Percentiles rank a stretch among this genome's conserved stretches.
Evolutionary conservation across 176 grass and related monocot genomes (phyloP).

Genomic region (Ampelocalamus luodianensis): DNA sequence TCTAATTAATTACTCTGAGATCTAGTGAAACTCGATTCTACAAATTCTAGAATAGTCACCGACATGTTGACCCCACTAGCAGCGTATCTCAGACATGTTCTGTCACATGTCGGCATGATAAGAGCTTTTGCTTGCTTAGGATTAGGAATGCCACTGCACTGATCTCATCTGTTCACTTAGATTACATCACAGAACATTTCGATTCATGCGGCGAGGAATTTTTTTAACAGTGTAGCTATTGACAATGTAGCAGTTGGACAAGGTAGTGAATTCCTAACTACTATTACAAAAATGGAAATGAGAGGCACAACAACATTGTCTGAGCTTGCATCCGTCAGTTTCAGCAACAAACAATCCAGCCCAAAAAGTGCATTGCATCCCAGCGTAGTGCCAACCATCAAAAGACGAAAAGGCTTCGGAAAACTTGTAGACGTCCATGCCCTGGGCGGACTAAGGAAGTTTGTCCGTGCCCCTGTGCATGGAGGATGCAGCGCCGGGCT

Average conservation of each 20-base stretch:
- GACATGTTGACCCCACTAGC: too few relatives aligned
- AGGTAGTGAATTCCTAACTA: slow-evolving; percentile 9
- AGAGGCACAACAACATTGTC: background rate
- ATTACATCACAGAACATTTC: background rate
- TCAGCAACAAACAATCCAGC: background rate
- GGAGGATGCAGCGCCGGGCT: too few relatives aligned
- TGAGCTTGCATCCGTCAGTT: slow-evolving; percentile 22
- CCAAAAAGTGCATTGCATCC: slow-evolving; percentile 12
- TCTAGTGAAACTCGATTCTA: too few relatives aligned
- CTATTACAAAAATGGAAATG: slow-evolving; percentile 38
- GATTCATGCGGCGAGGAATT: slow-evolving; percentile 9
- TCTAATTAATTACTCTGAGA: too few relatives aligned
- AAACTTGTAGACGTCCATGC: background rate
- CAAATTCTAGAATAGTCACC: too few relatives aligned
- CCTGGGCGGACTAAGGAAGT: too few relatives aligned
- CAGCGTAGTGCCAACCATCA: background rate
- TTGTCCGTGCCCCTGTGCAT: too few relatives aligned
- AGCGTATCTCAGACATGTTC: too few relatives aligned
- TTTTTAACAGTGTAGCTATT: background rate
- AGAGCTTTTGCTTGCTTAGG: too few relatives aligned
- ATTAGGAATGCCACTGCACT: too few relatives aligned
- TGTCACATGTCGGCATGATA: too few relatives aligned
- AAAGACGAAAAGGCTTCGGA: background rate
- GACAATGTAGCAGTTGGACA: slow-evolving; percentile 5
- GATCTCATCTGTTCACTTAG: too few relatives aligned